Evolutionary conservation across 192 early-diverging fungal species (phyloP), one percentile per base, ranked within the genome.

Genomic region (Coemansia furcata): DNA sequence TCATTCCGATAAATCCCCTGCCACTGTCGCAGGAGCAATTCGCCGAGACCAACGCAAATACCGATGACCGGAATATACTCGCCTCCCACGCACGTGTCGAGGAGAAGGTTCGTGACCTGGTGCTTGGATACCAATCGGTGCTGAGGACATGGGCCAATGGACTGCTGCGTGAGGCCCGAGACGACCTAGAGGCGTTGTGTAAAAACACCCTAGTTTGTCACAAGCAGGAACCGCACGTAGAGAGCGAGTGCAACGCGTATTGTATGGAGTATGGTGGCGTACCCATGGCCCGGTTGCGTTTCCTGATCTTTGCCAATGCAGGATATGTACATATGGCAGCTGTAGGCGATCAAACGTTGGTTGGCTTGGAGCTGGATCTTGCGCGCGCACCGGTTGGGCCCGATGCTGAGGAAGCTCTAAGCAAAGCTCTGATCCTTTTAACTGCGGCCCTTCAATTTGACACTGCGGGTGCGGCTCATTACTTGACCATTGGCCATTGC

Each of bases 221-320:
- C 8, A 33, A 35, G 2, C 74, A 77, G 44, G 67, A 71, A 19
- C 15, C 59, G 0, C 67, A 67, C 5, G n/a, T 71, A 11, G 80
- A 82, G 46, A 55, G 60, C 38, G 80, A 82, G 29, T 82, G 72
- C 50, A 59, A 50, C 33, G 75, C 80, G 35, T 74, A 77, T 60
- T 71, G 75, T 29, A 65, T 50, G 36, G 80, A 82, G 38, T 58
- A 71, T 50, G 68, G 80, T 19, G 80, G 80, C 26, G 66, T 82
- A 29, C 8, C 37, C 42, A 77, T 77, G 32, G 38, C 43, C 23
- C 63, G 66, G 33, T 29, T 82, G 46, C 71, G 80, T 6, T 65
- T 67, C 17, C 38, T 77, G 38, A 66, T 77, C 12, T 69, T 68
- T 38, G 63, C 65, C 7, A 69, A 64, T 35, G 33, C 39, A 11